phyloP scores from a whole-genome alignment of 2,329 filamentous ascomycete species.

The Aspergillus sp. region DNA sequence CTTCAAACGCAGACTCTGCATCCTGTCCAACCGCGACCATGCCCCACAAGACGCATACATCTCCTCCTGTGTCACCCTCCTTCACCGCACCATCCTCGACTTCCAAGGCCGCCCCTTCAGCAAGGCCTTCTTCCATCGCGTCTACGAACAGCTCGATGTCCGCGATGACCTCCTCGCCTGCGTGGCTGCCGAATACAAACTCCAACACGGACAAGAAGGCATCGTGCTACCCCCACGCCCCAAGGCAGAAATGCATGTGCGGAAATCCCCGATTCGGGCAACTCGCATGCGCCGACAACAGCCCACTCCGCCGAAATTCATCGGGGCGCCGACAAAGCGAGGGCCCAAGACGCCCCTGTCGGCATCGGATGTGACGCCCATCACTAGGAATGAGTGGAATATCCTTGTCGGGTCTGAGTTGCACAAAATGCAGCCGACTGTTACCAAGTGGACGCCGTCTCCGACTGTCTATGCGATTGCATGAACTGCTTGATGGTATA shows the following conservation, averaged over 20 bases:
- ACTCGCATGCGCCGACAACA: conserved; percentile 16
- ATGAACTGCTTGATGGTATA: conserved; percentile 9
- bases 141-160: conserved; percentile 39
- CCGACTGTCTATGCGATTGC: conserved; percentile 25
- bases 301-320: conserved; percentile 14
- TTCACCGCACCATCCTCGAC: conserved; percentile 36
- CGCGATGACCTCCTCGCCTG: conserved; percentile 30
- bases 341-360: conserved; percentile 37
- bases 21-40: conserved; percentile 26
- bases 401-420: conserved; percentile 31
- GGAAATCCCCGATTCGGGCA: conserved; percentile 17
- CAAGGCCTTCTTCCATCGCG: conserved; percentile 38
- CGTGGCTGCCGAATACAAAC: conserved; percentile 32
- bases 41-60: conserved; percentile 29
- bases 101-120: conserved; percentile 39
- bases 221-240: conserved; percentile 29
- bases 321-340: conserved; percentile 13
- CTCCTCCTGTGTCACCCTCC: conserved; percentile 34
- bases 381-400: conserved; percentile 40
- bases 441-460: conserved; percentile 36
- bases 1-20: conserved; percentile 38
- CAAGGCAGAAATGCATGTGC: conserved; percentile 6
- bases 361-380: conserved; percentile 40
- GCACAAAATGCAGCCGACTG: conserved; percentile 20
- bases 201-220: conserved; percentile 30